A percentile compares a stretch with the other conserved stretches of the same genome.
These are phyloP conservation scores for Candida fluviatilis DNA, from an alignment of 805 yeast species.

Conservation along the genomic window DNA sequence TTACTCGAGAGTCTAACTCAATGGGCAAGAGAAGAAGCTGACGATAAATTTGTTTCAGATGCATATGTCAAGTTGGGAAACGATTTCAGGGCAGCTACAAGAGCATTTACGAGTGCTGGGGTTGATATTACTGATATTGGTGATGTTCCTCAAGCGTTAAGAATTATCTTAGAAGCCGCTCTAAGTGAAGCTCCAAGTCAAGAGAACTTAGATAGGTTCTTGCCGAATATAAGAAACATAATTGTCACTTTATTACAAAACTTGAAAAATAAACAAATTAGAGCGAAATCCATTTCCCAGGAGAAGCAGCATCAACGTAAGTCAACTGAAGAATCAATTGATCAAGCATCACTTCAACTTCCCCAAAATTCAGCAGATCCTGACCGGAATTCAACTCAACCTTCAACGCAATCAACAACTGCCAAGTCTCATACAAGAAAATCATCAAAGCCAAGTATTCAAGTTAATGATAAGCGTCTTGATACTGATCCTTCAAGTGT, in stretches of 20 bases:
- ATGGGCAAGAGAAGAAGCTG: conserved; percentile 83
- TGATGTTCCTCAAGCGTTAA: conserved; percentile 80
- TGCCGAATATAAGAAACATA: conserved; percentile 82
- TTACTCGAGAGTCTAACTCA: conserved; percentile 79
- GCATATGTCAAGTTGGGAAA: conserved; percentile 90
- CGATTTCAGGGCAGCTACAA: conserved; percentile 82
- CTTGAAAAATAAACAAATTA: conserved; percentile 73
- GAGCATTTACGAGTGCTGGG: conserved; percentile 75
- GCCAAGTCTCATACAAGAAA: not conserved
- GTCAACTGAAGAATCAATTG: not conserved
- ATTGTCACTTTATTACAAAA: conserved; percentile 77
- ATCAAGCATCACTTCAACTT: not conserved
- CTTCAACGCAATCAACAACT: not conserved
- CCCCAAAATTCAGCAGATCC: not conserved
- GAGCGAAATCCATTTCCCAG: conserved; percentile 38
- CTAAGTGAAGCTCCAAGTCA: conserved; percentile 82
- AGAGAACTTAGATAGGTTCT: conserved; percentile 69
- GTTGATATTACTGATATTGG: conserved; percentile 80
- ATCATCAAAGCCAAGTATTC: not conserved
- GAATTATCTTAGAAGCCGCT: conserved; percentile 81
- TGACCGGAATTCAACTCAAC: not conserved
- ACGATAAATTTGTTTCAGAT: conserved; percentile 82
- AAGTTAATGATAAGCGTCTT: not conserved
- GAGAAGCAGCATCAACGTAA: conserved; percentile 11
- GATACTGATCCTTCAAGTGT: conserved; percentile 26